phyloP scores from a whole-genome alignment of 73 alveolate species.

The Tetrahymena elliotti region DNA sequence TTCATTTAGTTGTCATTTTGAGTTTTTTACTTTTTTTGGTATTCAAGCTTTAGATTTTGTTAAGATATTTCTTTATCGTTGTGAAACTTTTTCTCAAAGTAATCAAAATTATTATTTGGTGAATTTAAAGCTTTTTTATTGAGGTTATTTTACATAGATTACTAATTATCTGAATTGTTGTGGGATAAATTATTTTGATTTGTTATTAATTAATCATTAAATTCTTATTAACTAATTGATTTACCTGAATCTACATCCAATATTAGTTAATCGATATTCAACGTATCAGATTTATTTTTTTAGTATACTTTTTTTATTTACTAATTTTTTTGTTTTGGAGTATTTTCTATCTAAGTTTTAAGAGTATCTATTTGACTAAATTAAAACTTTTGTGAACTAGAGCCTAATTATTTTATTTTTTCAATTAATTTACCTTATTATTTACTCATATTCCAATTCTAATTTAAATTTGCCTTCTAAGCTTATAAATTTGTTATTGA shows the following conservation, averaged over 20 bases:
- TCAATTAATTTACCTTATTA: neutral
- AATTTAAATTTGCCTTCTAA: neutral
- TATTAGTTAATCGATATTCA: neutral
- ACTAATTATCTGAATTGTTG: neutral
- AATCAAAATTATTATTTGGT: neutral
- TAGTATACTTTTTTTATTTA: neutral
- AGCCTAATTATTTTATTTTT: neutral
- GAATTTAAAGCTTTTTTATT: neutral
- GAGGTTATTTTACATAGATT: no score
- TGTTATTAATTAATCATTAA: neutral
- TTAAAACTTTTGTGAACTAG: neutral
- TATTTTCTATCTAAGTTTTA: neutral
- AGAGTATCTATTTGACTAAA: neutral
- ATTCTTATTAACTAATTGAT: neutral
- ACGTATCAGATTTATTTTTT: neutral
- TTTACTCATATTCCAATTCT: neutral
- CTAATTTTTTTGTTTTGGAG: neutral
- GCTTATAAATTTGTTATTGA: neutral
- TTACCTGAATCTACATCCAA: neutral
- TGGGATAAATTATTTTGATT: neutral
- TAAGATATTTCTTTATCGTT: no score
- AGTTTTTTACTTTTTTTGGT: neutral
- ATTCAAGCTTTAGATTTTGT: neutral
- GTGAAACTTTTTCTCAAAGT: neutral
- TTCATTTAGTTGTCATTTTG: neutral